These are phyloP conservation scores for Fonsecaea pedrosoi DNA, from an alignment of 2,329 filamentous ascomycete genomes.

Conservation along the genomic window DNA sequence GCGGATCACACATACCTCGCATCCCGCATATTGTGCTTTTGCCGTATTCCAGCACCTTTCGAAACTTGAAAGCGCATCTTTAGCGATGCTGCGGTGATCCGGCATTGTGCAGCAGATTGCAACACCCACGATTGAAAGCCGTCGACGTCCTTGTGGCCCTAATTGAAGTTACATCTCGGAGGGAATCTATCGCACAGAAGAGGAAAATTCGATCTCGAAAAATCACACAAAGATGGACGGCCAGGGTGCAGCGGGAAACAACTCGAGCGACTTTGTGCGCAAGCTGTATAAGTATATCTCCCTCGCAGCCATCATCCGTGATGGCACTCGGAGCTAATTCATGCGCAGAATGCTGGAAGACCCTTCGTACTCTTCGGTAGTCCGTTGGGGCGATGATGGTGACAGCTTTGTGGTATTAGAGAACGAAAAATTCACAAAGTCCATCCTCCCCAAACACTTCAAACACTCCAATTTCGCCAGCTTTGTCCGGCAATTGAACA, in stretches of 20 bases:
- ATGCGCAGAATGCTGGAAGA: slow-evolving; percentile 87
- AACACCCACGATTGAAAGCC: slow-evolving; percentile 21
- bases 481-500: slow-evolving; percentile 94
- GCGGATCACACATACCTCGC: slow-evolving; percentile 13
- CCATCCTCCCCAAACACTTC: slow-evolving; percentile 96
- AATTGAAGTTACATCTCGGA: not conserved
- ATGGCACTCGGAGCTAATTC: slow-evolving; percentile 17
- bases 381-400: slow-evolving; percentile 92
- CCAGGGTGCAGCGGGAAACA: slow-evolving; percentile 65
- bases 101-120: slow-evolving; percentile 30
- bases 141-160: not conserved
- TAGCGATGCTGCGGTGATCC: slow-evolving; percentile 25
- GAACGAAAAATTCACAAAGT: slow-evolving; percentile 98
- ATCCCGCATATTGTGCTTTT: slow-evolving; percentile 3
- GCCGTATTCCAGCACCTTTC: not conserved
- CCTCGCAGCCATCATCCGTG: slow-evolving; percentile 16
- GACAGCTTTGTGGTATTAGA: slow-evolving; percentile 97
- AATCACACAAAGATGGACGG: slow-evolving; percentile 29
- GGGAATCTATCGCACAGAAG: not conserved
- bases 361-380: slow-evolving; percentile 87
- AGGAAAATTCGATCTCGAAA: not conserved
- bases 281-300: slow-evolving; percentile 91
- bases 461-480: slow-evolving; percentile 99
- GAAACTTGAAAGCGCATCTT: slow-evolving; percentile 16
- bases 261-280: slow-evolving; percentile 96